These are phyloP conservation scores for Closterium sp. DNA, from an alignment of 139 green algal genomes.

Conservation along the genomic window DNA sequence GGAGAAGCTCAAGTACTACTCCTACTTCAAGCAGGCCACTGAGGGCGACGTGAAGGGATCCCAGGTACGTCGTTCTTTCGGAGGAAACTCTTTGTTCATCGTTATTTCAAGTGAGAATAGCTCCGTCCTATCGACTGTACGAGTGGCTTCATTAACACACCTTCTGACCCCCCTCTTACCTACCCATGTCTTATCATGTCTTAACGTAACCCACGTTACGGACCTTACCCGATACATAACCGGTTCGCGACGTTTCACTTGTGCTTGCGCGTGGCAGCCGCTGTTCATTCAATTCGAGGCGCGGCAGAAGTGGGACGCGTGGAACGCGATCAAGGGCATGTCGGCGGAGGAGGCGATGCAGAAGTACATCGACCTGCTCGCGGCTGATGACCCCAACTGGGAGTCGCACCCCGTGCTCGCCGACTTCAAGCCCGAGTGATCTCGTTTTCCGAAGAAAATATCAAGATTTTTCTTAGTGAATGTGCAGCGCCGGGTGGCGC, in stretches of 20 bases:
- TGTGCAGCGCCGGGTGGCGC: neutral
- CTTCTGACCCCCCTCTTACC: neutral
- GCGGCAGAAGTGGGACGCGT: slow-evolving; percentile 71
- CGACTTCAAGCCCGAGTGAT: slow-evolving; percentile 49
- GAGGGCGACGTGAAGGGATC: slow-evolving; percentile 61
- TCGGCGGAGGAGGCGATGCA: slow-evolving; percentile 72
- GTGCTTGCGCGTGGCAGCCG: slow-evolving; percentile 36
- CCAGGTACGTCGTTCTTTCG: slow-evolving; percentile 35
- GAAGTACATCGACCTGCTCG: slow-evolving; percentile 69
- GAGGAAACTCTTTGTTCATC: neutral
- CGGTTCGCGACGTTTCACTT: neutral
- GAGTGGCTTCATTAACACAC: too few species aligned
- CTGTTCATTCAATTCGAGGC: slow-evolving; percentile 69
- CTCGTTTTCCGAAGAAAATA: neutral
- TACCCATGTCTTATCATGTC: neutral
- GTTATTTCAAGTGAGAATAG: neutral
- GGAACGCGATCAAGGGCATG: slow-evolving; percentile 70
- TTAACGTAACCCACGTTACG: neutral
- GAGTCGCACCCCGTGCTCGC: slow-evolving; percentile 60
- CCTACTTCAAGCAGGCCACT: slow-evolving; percentile 69
- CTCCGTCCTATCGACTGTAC: neutral
- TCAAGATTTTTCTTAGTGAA: too few species aligned
- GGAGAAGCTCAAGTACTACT: slow-evolving; percentile 67
- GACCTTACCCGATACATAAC: neutral
- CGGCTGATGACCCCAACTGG: slow-evolving; percentile 60